Evolutionary conservation across 306 rosid genomes (phyloP), one percentile per base, ranked within the genome.

Genomic region (Acmispon strigosus): DNA sequence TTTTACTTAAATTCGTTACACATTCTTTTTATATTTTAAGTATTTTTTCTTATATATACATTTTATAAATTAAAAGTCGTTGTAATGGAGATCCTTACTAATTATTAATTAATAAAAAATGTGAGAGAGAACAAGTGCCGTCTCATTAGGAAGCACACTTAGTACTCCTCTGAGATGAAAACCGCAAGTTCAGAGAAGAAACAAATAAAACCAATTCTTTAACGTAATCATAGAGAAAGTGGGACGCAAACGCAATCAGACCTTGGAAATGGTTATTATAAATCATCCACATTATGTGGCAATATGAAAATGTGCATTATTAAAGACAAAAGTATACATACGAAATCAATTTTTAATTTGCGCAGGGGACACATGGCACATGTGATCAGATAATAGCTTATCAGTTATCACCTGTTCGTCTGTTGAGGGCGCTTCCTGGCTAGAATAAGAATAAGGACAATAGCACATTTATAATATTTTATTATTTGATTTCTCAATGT

Each of bases 211-310:
- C 27, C 20, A 56, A 8, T 66, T 65, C 1, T 65, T 66, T 49
- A 72, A 4, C 18, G 63, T 27, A 34, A 39, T 78, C 16, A 84
- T 75, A 68, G 70, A 57, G 55, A 24, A 14, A 27, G 22, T 61
- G 68, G 22, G 34, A 50, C 52, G 72, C 71, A 62, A 67, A 50
- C 55, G 69, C 71, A 62, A 67, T 37, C 49, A 16, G 76, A 84
- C 75, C 70, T 66, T 18, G 44, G 52, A 54, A 54, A 72, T 47
- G 9, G 62, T 17, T 42, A 22, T 69, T 75, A 2, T 62, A 64
- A 64, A 5, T 51, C 22, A 16, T 14, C 82, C 86, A 76, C 82
- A 67, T 27, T 50, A 49, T 13, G 70, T 20, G 24, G 59, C 14
- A 42, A 67, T 44, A 43, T 13, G 51, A 12, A 16, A 11, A 54